These are phyloP conservation scores for Microcos paniculata DNA, from an alignment of 345 rosid species.

Conservation along the genomic window DNA sequence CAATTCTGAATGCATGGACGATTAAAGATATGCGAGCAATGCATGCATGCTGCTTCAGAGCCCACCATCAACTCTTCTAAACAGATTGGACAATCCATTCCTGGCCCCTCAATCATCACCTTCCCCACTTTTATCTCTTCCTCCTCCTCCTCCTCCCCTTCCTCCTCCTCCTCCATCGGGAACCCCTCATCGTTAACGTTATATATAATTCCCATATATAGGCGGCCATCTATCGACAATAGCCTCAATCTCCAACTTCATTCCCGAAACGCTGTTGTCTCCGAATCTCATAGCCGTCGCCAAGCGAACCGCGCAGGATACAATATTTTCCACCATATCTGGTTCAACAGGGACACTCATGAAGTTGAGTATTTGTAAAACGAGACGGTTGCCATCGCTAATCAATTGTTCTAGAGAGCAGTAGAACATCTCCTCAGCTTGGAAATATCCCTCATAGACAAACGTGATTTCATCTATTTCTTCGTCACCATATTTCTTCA, in stretches of 20 bases:
- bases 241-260: not conserved
- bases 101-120: not conserved
- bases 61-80: conserved; percentile 1
- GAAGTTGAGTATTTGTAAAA: too few relatives aligned
- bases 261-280: too few relatives aligned
- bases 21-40: conserved; percentile 4
- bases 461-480: too few relatives aligned
- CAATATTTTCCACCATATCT: too few relatives aligned
- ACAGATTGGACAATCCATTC: not conserved
- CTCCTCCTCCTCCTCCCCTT: not conserved
- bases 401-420: too few relatives aligned
- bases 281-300: too few relatives aligned
- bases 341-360: too few relatives aligned
- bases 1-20: not conserved
- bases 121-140: not conserved
- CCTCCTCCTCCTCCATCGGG: not conserved
- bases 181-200: not conserved
- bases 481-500: too few relatives aligned
- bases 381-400: too few relatives aligned
- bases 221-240: not conserved
- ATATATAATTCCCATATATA: not conserved
- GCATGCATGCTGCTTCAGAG: not conserved
- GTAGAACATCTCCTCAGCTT: too few relatives aligned
- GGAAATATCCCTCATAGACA: too few relatives aligned
- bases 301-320: too few relatives aligned